phyloP scores from a whole-genome alignment of 192 early-diverging fungal species.

The Spizellomyces sp. region DNA sequence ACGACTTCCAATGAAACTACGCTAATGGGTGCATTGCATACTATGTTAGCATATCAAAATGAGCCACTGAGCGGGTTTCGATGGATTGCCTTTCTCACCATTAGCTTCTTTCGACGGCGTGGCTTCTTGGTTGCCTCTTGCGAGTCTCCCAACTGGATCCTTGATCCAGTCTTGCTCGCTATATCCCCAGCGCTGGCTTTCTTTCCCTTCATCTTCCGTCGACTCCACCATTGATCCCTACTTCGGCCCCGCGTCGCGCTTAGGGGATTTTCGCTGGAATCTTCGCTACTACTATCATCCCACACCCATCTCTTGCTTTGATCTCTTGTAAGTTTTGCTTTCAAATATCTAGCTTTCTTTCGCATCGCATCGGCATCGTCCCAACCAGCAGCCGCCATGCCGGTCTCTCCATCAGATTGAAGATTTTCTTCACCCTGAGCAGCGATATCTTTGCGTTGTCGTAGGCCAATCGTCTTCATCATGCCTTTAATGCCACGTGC shows the following conservation, averaged over 20 bases:
- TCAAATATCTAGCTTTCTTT: neutral
- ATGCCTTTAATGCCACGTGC: constrained; percentile 9
- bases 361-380: neutral
- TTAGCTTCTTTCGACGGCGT: too few species aligned
- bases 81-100: too few species aligned
- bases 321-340: neutral
- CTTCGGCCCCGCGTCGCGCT: neutral
- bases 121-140: too few species aligned
- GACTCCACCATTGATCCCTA: constrained; percentile 1
- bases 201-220: neutral
- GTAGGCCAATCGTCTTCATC: constrained; percentile 19
- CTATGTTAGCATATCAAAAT: too few species aligned
- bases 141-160: too few species aligned
- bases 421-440: neutral
- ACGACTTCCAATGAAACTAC: neutral
- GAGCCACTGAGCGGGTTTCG: too few species aligned
- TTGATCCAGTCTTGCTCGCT: too few species aligned
- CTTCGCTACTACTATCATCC: constrained; percentile 12
- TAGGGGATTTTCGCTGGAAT: neutral
- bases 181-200: too few species aligned
- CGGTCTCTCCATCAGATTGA: neutral
- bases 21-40: too few species aligned
- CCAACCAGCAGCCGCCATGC: neutral
- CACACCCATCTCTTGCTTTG: constrained; percentile 3
- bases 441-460: neutral